Conservation (phyloP, 306 rosid genomes). For the Trifolium fragiferum region DNA sequence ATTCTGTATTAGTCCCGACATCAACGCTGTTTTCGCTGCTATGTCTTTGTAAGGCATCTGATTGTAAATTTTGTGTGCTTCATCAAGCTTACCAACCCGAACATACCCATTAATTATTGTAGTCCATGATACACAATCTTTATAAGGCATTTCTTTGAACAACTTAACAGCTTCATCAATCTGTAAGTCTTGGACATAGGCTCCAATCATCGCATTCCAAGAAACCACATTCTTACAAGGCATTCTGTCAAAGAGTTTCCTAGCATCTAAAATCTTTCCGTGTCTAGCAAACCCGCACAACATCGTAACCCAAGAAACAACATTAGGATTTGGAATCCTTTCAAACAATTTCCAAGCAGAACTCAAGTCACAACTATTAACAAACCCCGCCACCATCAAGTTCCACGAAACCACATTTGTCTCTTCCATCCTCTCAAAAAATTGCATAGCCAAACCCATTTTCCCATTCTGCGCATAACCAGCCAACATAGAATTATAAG, state of each 20-base stretch:
- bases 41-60: slow-evolving; percentile 74
- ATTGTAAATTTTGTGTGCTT: slow-evolving; percentile 60
- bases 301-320: slow-evolving; percentile 75
- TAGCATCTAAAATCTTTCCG: slow-evolving; percentile 63
- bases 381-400: slow-evolving; percentile 74
- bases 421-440: slow-evolving; percentile 67
- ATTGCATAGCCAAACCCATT: slow-evolving; percentile 57
- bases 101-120: slow-evolving; percentile 72
- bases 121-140: slow-evolving; percentile 85
- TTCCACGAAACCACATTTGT: slow-evolving; percentile 83
- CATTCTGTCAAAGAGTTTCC: slow-evolving; percentile 66
- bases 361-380: slow-evolving; percentile 60
- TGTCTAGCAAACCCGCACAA: slow-evolving; percentile 70
- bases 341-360: slow-evolving; percentile 72
- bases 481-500: slow-evolving; percentile 78
- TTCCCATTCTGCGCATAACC: slow-evolving; percentile 79
- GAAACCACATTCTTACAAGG: slow-evolving; percentile 73
- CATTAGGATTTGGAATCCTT: slow-evolving; percentile 63
- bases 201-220: slow-evolving; percentile 93
- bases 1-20: slow-evolving; percentile 68
- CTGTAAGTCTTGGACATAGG: slow-evolving; percentile 66
- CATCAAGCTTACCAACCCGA: slow-evolving; percentile 68
- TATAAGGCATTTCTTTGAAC: slow-evolving; percentile 66
- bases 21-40: slow-evolving; percentile 79
- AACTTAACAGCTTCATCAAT: slow-evolving; percentile 65